phyloP scores from a whole-genome alignment of 148 eudicot genomes.

The Vaccinium darrowii region DNA sequence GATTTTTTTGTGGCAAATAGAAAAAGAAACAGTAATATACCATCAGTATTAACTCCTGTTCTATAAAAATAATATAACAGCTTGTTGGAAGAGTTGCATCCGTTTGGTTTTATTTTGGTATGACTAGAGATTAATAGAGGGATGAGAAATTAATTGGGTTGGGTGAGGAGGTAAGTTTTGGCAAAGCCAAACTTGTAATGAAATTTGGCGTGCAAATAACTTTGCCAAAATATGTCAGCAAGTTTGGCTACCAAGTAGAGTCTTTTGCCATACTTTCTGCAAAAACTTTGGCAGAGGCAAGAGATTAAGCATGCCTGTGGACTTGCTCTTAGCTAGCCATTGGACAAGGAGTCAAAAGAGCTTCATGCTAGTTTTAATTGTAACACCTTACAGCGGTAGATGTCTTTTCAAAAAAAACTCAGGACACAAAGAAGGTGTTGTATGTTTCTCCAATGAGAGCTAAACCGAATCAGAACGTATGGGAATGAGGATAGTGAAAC shows the following conservation, averaged over 20 bases:
- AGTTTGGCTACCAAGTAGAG: background rate
- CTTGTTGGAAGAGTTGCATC: background rate
- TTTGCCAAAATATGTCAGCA: background rate
- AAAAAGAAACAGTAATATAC: background rate
- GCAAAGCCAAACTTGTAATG: background rate
- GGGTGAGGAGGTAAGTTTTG: background rate
- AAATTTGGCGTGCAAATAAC: background rate
- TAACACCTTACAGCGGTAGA: no score
- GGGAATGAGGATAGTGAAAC: background rate
- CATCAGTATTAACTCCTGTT: background rate
- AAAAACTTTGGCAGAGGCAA: background rate
- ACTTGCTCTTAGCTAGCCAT: background rate
- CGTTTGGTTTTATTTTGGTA: background rate
- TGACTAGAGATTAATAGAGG: background rate
- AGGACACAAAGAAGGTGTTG: background rate
- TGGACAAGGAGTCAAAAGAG: background rate
- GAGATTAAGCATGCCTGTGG: background rate
- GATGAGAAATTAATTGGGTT: background rate
- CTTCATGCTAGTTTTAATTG: background rate
- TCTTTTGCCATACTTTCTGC: background rate
- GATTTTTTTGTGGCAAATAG: background rate
- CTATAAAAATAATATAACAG: background rate
- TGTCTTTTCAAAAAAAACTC: background rate
- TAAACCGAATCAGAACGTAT: background rate
- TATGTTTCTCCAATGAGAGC: background rate